Evolutionary conservation across 768 basidiomycete species (phyloP).

Genomic region (Psilocybe tampanensis): DNA sequence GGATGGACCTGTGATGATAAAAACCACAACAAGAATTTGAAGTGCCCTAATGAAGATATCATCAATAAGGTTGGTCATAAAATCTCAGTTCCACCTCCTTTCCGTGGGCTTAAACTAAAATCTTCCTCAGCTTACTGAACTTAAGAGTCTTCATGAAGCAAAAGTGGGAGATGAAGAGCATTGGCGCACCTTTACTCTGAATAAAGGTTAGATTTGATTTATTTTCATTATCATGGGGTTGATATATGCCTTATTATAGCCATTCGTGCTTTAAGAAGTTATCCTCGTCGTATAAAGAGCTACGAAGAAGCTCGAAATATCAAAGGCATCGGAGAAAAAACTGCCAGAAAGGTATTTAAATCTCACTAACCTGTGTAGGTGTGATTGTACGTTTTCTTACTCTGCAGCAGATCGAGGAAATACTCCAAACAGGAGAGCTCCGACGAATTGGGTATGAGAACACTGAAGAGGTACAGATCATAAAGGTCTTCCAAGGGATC

Average conservation of each 20-base stretch:
- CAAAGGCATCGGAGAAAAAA: constrained; percentile 70
- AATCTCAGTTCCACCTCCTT: neutral
- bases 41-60: constrained; percentile 70
- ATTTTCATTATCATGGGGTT: neutral
- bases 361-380: neutral
- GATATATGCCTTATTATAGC: constrained; percentile 38
- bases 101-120: neutral
- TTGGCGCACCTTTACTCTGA: constrained; percentile 69
- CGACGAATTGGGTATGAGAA: constrained; percentile 67
- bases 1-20: constrained; percentile 70
- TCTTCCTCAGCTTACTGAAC: constrained; percentile 57
- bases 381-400: neutral
- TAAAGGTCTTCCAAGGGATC: constrained; percentile 71
- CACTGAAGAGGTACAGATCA: constrained; percentile 61
- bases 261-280: constrained; percentile 56
- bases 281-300: constrained; percentile 60
- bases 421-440: constrained; percentile 73
- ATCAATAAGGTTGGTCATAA: constrained; percentile 59
- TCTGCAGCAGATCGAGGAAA: constrained; percentile 75
- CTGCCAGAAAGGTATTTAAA: constrained; percentile 61
- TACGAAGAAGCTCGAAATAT: constrained; percentile 62
- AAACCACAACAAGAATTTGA: constrained; percentile 25
- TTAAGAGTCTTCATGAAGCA: constrained; percentile 64
- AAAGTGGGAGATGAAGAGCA: constrained; percentile 61
- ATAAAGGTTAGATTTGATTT: constrained; percentile 52